These are phyloP conservation scores for Linderina pennispora DNA, from an alignment of 192 early-diverging fungal species.

Conservation along the genomic window DNA sequence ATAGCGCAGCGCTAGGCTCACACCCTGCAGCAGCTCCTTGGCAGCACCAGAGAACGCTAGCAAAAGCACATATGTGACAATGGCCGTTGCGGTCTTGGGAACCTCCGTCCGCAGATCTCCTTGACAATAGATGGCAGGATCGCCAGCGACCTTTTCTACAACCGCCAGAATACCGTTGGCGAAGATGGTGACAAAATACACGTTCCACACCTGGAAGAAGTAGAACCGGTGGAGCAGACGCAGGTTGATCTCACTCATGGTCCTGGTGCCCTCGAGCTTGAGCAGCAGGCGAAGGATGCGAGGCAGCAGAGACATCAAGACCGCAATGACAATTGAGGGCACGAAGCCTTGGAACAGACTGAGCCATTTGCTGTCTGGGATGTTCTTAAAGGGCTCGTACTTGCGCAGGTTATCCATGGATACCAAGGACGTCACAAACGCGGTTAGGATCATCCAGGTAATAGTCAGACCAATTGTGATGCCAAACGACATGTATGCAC, in stretches of 20 bases:
- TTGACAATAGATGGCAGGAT: too few relatives aligned
- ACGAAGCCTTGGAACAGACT: slow-evolving; percentile 71
- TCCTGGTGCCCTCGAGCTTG: slow-evolving; percentile 54
- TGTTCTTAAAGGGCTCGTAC: slow-evolving; percentile 48
- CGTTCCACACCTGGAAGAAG: slow-evolving; percentile 75
- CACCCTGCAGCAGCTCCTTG: slow-evolving; percentile 62
- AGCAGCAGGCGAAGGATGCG: slow-evolving; percentile 57
- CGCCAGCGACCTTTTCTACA: slow-evolving; percentile 12
- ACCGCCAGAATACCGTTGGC: slow-evolving; percentile 54
- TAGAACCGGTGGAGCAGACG: slow-evolving; percentile 66
- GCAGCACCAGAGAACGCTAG: slow-evolving; percentile 61
- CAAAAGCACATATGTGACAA: slow-evolving; percentile 80
- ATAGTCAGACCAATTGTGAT: slow-evolving; percentile 54
- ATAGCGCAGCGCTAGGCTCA: slow-evolving; percentile 57
- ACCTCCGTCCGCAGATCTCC: slow-evolving; percentile 49
- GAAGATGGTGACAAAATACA: slow-evolving; percentile 72
- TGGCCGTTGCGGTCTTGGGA: slow-evolving; percentile 72
- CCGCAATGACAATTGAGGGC: slow-evolving; percentile 60
- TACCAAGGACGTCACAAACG: slow-evolving; percentile 51
- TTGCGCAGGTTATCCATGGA: slow-evolving; percentile 47
- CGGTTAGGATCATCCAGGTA: slow-evolving; percentile 70
- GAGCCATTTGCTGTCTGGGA: slow-evolving; percentile 10
- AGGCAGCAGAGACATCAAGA: slow-evolving; percentile 67
- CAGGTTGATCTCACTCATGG: slow-evolving; percentile 53
- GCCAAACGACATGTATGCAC: slow-evolving; percentile 49